These are phyloP conservation scores for Westerdykella sp. DNA, from an alignment of 2,329 filamentous ascomycete genomes.

Conservation along the genomic window DNA sequence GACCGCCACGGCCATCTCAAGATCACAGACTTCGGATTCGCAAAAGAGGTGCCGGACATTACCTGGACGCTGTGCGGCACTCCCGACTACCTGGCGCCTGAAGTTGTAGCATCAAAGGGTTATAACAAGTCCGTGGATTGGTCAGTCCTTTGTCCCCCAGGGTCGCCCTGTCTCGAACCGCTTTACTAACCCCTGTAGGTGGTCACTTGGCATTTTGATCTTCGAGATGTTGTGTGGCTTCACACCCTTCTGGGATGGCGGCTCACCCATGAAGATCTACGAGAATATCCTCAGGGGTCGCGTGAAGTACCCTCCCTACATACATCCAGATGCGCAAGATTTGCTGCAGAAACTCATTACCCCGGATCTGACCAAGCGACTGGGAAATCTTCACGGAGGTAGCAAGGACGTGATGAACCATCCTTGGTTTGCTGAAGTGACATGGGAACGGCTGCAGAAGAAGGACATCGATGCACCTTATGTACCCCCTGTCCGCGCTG, in stretches of 20 bases:
- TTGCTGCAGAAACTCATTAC: constrained; percentile 90
- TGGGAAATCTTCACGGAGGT: constrained; percentile 90
- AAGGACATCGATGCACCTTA: constrained; percentile 99
- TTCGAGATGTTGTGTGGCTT: constrained; percentile 99
- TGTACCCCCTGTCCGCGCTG: constrained; percentile 89
- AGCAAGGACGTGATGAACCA: constrained; percentile 91
- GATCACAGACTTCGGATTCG: constrained; percentile 98
- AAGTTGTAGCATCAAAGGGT: constrained; percentile 97
- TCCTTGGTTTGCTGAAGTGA: constrained; percentile 94
- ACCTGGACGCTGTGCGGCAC: constrained; percentile 98
- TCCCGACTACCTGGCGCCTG: constrained; percentile 92
- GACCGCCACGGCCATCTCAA: constrained; percentile 92
- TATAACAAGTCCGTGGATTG: constrained; percentile 99
- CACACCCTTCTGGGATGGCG: constrained; percentile 97
- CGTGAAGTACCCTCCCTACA: constrained; percentile 94
- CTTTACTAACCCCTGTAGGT: constrained; percentile 54
- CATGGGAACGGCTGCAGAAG: constrained; percentile 87
- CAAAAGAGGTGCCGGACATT: constrained; percentile 96
- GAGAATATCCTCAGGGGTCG: constrained; percentile 96
- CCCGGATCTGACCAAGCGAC: constrained; percentile 83
- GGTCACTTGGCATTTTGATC: constrained; percentile 95
- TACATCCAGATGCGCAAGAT: constrained; percentile 90
- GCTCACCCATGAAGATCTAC: constrained; percentile 98
- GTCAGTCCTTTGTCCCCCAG: constrained; percentile 49
- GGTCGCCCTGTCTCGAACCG: constrained; percentile 2